These are phyloP conservation scores for Chalciporus piperatus DNA, from an alignment of 768 basidiomycete genomes.

Conservation along the genomic window DNA sequence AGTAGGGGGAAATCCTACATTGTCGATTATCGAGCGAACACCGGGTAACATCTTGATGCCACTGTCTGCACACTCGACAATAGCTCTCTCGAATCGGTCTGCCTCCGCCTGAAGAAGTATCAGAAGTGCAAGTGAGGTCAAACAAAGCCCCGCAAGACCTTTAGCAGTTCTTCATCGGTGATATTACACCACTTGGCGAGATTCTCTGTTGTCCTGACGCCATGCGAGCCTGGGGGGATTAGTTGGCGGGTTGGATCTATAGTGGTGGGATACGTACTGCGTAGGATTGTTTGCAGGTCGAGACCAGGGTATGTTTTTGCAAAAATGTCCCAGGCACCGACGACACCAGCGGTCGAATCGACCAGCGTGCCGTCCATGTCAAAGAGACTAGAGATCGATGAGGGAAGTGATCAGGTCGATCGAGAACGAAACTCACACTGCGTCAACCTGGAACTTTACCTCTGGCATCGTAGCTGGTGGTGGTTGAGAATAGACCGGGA, in stretches of 20 bases:
- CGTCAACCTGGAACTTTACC: slow-evolving; percentile 37
- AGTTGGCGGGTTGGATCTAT: background rate
- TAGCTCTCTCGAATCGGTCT: slow-evolving; percentile 75
- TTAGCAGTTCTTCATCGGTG: slow-evolving; percentile 61
- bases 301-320: slow-evolving; percentile 64
- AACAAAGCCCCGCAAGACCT: slow-evolving; percentile 41
- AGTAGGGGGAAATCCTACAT: slow-evolving; percentile 38
- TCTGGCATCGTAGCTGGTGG: slow-evolving; percentile 29
- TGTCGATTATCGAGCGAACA: slow-evolving; percentile 53
- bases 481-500: background rate
- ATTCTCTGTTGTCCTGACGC: slow-evolving; percentile 82
- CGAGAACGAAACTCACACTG: slow-evolving; percentile 32
- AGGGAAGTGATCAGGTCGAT: background rate
- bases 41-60: slow-evolving; percentile 77
- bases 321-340: slow-evolving; percentile 82
- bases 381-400: slow-evolving; percentile 48
- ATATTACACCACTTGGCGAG: slow-evolving; percentile 69
- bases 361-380: slow-evolving; percentile 85
- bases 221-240: slow-evolving; percentile 60
- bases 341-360: slow-evolving; percentile 80
- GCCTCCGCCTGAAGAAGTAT: slow-evolving; percentile 55
- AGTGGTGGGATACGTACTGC: slow-evolving; percentile 43
- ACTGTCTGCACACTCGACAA: slow-evolving; percentile 56
- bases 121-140: background rate
- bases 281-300: slow-evolving; percentile 58